Evolutionary conservation across 768 basidiomycete species (phyloP), one percentile per base, ranked within the genome.

Genomic region (Paxillus rubicundulus): DNA sequence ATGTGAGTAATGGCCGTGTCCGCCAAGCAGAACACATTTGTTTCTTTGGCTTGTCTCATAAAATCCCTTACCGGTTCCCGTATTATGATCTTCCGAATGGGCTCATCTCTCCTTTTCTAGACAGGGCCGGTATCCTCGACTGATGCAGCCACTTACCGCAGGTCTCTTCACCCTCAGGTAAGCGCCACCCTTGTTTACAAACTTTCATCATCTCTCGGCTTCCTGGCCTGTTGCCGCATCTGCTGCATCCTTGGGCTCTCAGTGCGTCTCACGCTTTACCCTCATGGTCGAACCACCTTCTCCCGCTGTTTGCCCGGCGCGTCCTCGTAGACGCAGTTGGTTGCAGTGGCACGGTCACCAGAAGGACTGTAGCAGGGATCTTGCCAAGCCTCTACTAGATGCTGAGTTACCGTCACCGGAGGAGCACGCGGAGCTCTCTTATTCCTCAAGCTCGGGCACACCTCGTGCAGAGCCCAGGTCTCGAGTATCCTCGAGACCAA

Each of bases 81-180:
- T 53, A 40, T 58, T 61, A 39, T 45, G 36, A 21, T 45, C 14
- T 58, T 58, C 45, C 34, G 45, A 49, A 48, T 50, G 55, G 52
- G 56, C 34, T 34, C 17, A 52, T 57, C 46, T 59, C 57, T 45
- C 63, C 57, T 30, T 55, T 70, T 69, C 57, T 39, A 71, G 68
- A 53, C 42, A 28, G 52, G 41, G 24, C 39, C 52, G 47, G 5
- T 33, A 12, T 34, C 45, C 43, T 61, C 59, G 55, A 60, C 60
- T 54, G 63, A 69, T 61, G 52, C 63, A 62, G 67, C 67, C 69
- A 69, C 67, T 18, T 44, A 34, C 21, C 50, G 51, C 47, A 61
- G 56, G 54, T 63, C 55, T 58, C 60, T 61, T 56, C 54, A 54
- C 20, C 40, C 53, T 59, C 69, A 69, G 69, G 68, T 69, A 65